phyloP scores from a whole-genome alignment of 2,329 filamentous ascomycete genomes.

The Periconia digitata region DNA sequence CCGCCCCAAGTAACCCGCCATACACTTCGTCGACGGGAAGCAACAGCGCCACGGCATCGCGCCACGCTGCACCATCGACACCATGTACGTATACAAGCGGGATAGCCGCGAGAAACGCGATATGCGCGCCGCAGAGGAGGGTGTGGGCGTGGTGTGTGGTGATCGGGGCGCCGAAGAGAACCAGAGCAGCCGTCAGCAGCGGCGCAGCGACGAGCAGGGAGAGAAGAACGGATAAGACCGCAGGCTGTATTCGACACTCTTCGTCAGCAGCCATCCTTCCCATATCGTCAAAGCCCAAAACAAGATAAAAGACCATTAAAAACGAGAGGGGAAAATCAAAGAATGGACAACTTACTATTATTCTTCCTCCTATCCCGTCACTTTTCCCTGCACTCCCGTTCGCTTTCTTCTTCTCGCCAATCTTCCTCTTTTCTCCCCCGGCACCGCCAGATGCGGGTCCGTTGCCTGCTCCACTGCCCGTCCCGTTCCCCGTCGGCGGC shows the following conservation, averaged over 20 bases:
- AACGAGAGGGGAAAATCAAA: not conserved
- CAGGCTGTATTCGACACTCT: conserved; percentile 64
- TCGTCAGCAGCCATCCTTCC: not conserved
- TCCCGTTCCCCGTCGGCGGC: conserved; percentile 51
- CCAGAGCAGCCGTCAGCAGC: conserved; percentile 61
- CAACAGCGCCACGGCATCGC: conserved; percentile 66
- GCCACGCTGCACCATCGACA: conserved; percentile 71
- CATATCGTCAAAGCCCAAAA: too few relatives aligned
- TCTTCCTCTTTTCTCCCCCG: conserved; percentile 53
- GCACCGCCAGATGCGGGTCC: too few relatives aligned
- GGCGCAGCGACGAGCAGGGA: conserved; percentile 59
- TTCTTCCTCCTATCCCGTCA: conserved; percentile 29
- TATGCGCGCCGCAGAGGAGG: conserved; percentile 75
- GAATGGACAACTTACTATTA: conserved; percentile 45
- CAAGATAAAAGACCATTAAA: too few relatives aligned
- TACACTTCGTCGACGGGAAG: conserved; percentile 82
- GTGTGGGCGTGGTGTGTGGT: conserved; percentile 81
- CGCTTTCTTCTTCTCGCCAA: conserved; percentile 43
- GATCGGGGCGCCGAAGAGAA: conserved; percentile 90
- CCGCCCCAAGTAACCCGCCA: conserved; percentile 75
- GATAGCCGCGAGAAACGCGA: conserved; percentile 75
- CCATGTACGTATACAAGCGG: conserved; percentile 86
- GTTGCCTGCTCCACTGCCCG: conserved; percentile 13
- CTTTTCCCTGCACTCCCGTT: conserved; percentile 22
- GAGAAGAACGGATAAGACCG: conserved; percentile 68